phyloP scores from a whole-genome alignment of 768 basidiomycete genomes.

The Pulveroboletus ravenelii region DNA sequence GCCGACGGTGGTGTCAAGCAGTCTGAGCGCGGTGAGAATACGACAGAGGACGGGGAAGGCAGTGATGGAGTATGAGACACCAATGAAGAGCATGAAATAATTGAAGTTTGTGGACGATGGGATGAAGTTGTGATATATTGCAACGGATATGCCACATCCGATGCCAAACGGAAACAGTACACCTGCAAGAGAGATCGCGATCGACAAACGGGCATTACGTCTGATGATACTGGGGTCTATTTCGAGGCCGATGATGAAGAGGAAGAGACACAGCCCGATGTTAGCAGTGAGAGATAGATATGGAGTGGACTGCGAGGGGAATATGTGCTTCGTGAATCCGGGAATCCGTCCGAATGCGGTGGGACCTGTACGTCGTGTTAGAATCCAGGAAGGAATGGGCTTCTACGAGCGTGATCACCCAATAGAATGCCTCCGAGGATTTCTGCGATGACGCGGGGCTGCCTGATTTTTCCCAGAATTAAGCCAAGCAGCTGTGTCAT shows the following conservation, averaged over 20 bases:
- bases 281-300: slow-evolving; percentile 85
- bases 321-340: slow-evolving; percentile 81
- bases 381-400: slow-evolving; percentile 46
- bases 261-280: slow-evolving; percentile 82
- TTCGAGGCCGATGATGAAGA: slow-evolving; percentile 92
- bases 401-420: slow-evolving; percentile 36
- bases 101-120: slow-evolving; percentile 58
- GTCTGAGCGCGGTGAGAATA: slow-evolving; percentile 83
- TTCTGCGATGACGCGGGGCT: slow-evolving; percentile 92
- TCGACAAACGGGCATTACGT: slow-evolving; percentile 64
- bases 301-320: slow-evolving; percentile 63
- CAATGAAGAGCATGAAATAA: slow-evolving; percentile 92
- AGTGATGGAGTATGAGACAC: slow-evolving; percentile 86
- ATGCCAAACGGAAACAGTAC: slow-evolving; percentile 85
- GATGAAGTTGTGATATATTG: slow-evolving; percentile 73
- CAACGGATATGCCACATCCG: slow-evolving; percentile 70
- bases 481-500: slow-evolving; percentile 73
- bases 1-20: slow-evolving; percentile 89
- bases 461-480: slow-evolving; percentile 62
- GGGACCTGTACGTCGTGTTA: slow-evolving; percentile 24
- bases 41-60: slow-evolving; percentile 89
- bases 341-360: slow-evolving; percentile 79
- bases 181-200: slow-evolving; percentile 71
- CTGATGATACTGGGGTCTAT: slow-evolving; percentile 79
- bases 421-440: slow-evolving; percentile 87